Evolutionary conservation across 441 rosid species (phyloP), one percentile per base, ranked within the genome.

Genomic region (Lepidium campestre): DNA sequence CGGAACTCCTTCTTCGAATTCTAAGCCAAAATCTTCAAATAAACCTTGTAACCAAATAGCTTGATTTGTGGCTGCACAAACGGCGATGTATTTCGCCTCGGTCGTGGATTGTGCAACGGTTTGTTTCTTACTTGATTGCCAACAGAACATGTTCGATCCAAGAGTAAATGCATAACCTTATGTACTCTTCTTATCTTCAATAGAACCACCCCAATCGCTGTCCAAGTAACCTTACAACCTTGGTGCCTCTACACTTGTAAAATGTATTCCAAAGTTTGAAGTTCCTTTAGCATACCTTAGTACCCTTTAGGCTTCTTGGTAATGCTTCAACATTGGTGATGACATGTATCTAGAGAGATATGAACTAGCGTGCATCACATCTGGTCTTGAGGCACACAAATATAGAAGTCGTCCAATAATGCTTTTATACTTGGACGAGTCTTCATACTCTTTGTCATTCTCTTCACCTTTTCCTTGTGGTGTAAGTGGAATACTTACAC

Each of bases 201-300:
- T 19, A 5, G 29, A 55, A 4, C 45, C 29, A 5, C 42, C 44
- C 44, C 44, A 35, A 17, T 55, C 29, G 10, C 31, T 55, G 5
- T 55, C 45, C 6, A 44, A 32, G 15, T 32, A 55, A 0, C 60
- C 60, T 0, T 11, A 0, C 0, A 32, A 19, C 0, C 3, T 18
- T 6, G 45, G 60, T 11, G 2, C n/a, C 1, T 15, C 2, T 0
- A 18, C 15, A 2, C 40, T 11, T 31, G 39, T 17, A 12, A 31
- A 29, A 0, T 1, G 0, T 2, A 48, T 6, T 23, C 55, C 18
- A 25, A 0, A 25, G 0, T 3, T 25, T 0, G 22, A 4, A 0
- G 37, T 52, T 10, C 37, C 37, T 2, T 29, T 52, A 2, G 29
- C 22, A 10, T 52, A 52, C 7, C 22, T 14, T 4, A 52, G 0